These are phyloP conservation scores for Lactifluus rugatus DNA, from an alignment of 768 basidiomycete species.

Conservation along the genomic window DNA sequence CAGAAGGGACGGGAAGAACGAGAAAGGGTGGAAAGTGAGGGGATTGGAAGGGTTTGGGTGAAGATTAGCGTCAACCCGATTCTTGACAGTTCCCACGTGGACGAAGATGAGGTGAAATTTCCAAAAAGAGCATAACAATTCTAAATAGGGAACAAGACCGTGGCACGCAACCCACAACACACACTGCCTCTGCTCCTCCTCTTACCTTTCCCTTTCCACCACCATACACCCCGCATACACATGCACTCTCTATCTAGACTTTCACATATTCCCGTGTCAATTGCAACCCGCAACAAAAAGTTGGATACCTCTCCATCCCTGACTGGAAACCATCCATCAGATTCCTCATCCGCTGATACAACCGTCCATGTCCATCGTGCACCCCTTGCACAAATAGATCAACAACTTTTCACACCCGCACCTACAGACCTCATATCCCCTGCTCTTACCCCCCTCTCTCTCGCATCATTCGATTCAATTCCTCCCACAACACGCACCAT, in stretches of 20 bases:
- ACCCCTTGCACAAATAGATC: conserved; percentile 19
- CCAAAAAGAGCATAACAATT: neutral
- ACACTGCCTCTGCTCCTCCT: no score
- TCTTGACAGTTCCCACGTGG: conserved; percentile 17
- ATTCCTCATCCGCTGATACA: conserved; percentile 13
- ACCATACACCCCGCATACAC: neutral
- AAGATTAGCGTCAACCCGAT: conserved; percentile 16
- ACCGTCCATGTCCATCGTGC: conserved; percentile 13
- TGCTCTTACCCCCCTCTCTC: conserved; percentile 3
- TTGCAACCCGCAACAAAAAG: conserved; percentile 10
- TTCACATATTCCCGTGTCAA: neutral
- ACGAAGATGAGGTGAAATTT: neutral
- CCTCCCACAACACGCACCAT: neutral
- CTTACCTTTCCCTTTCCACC: neutral
- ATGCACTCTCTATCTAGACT: conserved; percentile 14
- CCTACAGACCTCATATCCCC: conserved; percentile 4
- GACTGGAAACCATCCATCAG: conserved; percentile 3
- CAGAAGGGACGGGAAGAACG: neutral
- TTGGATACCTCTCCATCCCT: conserved; percentile 4
- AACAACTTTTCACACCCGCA: conserved; percentile 9
- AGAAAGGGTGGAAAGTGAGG: neutral
- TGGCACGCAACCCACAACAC: no score
- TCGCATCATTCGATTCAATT: neutral
- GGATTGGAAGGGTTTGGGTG: neutral
- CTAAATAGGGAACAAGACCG: conserved; percentile 11